A percentile compares a stretch with the other conserved stretches of the same genome.
These are phyloP conservation scores for Fomitiporia mediterranea DNA, from an alignment of 1,284 basidiomycete genomes.

Conservation along the genomic window DNA sequence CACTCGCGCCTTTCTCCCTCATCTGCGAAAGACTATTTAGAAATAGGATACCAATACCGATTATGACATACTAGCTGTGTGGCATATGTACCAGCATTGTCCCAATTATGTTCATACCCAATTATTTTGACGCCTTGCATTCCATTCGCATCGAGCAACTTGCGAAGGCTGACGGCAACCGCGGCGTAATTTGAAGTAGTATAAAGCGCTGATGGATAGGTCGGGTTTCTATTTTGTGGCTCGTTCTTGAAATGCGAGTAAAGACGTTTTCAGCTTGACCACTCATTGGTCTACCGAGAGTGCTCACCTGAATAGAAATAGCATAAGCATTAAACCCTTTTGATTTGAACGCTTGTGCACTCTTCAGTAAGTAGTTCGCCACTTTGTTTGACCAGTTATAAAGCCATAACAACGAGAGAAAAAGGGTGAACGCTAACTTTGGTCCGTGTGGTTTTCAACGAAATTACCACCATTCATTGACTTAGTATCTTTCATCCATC, in stretches of 20 bases:
- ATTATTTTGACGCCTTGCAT: slow-evolving; percentile 41
- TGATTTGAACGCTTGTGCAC: slow-evolving; percentile 40
- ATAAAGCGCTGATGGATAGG: not conserved
- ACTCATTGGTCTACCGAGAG: not conserved
- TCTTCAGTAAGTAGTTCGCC: slow-evolving; percentile 45
- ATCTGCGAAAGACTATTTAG: slow-evolving; percentile 2
- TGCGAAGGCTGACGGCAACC: slow-evolving; percentile 39
- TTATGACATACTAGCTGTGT: slow-evolving; percentile 39
- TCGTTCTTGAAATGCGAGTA: slow-evolving; percentile 38
- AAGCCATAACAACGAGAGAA: not conserved
- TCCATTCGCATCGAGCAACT: slow-evolving; percentile 41
- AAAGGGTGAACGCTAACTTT: slow-evolving; percentile 31
- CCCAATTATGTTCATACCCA: slow-evolving; percentile 50
- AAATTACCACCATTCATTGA: slow-evolving; percentile 44
- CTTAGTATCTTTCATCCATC: slow-evolving; percentile 46
- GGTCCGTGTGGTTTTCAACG: slow-evolving; percentile 31
- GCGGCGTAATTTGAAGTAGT: slow-evolving; percentile 37
- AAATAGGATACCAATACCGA: not conserved
- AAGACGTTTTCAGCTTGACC: not conserved
- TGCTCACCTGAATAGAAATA: slow-evolving; percentile 42
- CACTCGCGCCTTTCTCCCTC: slow-evolving; percentile 10
- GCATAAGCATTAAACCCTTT: slow-evolving; percentile 42
- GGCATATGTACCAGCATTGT: slow-evolving; percentile 43
- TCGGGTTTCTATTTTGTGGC: slow-evolving; percentile 39
- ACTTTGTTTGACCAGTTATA: slow-evolving; percentile 28